Evolutionary conservation across 805 yeast species (phyloP), one percentile per base, ranked within the genome.

Genomic region (Pichia gijzeniarum): DNA sequence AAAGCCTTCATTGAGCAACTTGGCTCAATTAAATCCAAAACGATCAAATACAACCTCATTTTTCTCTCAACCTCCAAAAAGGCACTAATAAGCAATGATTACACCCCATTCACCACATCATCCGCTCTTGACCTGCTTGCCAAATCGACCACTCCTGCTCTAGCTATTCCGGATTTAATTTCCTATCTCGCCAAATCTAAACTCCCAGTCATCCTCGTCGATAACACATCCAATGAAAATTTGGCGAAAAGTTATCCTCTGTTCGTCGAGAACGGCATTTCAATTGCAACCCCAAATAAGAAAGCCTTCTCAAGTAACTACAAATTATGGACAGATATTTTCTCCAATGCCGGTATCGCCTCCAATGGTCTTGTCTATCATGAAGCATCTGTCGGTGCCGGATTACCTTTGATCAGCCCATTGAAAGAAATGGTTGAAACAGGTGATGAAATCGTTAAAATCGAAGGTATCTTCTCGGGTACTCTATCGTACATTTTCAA

Each of bases 351-450:
- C 31, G 73, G 71, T 33, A 67, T 70, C 34, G 72, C 76, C 39
- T 69, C 71, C 32, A 81, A 80, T 41, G 90, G 88, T 35, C 73
- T 91, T 52, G 95, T 89, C 38, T 91, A 89, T 73, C 99, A 93
- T 62, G 99, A 93, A 73, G 95, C 99, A 41, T 88, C 97, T 7
- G 98, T 93, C 48, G 98, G 98, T 61, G 99, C 99, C 36, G 99
- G 98, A 47, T 75, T 93, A 64, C 99, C 99, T 49, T 80, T 93
- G 51, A 82, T 93, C 57, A 82, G 88, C 40, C 85, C 96, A 42
- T 71, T 93, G 60, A 85, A 81, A 61, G 99, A 93, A 64, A 74
- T 91, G 68, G 74, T 93, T 36, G 76, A 79, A 50, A 93, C 99
- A 44, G 99, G 99, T 53, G 99, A 93, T 66, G 80, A 88, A 69